These are phyloP conservation scores for Aspergillus sp. DNA, from an alignment of 2,329 filamentous ascomycete genomes.

Conservation along the genomic window DNA sequence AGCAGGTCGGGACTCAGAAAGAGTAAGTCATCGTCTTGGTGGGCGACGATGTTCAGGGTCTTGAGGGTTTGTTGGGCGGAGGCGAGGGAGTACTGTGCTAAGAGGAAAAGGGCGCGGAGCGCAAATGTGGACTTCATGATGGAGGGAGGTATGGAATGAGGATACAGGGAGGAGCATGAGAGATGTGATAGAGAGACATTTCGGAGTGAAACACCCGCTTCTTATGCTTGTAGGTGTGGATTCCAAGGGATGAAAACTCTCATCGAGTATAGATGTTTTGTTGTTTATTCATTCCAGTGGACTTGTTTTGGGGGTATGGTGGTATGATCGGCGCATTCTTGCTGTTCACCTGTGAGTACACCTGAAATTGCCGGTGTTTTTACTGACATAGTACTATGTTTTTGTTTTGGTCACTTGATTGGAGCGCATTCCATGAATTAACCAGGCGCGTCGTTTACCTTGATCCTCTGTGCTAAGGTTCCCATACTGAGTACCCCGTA, in stretches of 20 bases:
- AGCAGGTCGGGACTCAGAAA: slow-evolving; percentile 18
- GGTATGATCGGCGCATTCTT: not conserved
- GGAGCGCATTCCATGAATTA: not conserved
- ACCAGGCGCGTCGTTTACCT: not conserved
- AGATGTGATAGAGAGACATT: not conserved
- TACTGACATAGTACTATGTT: not conserved
- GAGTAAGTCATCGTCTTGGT: slow-evolving; percentile 21
- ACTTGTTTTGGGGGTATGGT: not conserved
- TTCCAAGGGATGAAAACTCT: not conserved
- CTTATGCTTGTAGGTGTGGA: not conserved
- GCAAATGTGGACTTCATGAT: not conserved
- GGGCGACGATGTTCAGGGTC: slow-evolving; percentile 21
- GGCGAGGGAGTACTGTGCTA: not conserved
- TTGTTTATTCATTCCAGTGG: not conserved
- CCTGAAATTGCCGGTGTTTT: not conserved
- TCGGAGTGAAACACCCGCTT: not conserved
- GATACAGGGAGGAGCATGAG: not conserved
- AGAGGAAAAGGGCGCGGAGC: not conserved
- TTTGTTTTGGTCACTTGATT: not conserved
- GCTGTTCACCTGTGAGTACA: not conserved
- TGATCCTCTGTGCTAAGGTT: not conserved
- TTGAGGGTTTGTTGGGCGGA: slow-evolving; percentile 1
- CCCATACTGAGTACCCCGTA: too few species aligned
- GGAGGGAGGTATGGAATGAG: not conserved
- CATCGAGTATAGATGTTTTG: not conserved